Base-by-base conservation (phyloP, 2,329 filamentous ascomycete genomes). In the Escovopsis sp. region DNA sequence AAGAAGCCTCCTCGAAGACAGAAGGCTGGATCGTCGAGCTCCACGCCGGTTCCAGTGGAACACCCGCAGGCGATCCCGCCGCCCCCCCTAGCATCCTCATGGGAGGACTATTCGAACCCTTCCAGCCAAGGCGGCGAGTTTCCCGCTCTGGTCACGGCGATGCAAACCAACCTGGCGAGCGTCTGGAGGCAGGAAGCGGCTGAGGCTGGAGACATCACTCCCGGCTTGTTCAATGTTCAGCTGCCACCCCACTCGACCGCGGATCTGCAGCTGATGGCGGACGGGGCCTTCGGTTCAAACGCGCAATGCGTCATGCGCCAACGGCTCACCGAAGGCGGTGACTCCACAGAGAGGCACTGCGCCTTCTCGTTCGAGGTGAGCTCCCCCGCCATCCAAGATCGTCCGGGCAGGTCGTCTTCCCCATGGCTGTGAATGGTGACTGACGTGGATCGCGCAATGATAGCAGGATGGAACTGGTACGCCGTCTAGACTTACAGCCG, bases 291-390 rank as follows among this genome's bases (percentile, higher is more conserved):
- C 43, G 55, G 55, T 45, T 46, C 72, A 33, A 59, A 53, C 29
- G 61, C 65, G 5, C 63, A 65, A 44, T 72, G 65, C 46, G 51
- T 73, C 40, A 53, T 68, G 10, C 60, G 63, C 37, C 50, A 70
- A 8, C 57, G 61, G 6, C 52, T 54, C 27, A 47, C 49, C 13
- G 51, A 56, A 37, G 53, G 47, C 9, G 49, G 50, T 20, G 51
- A 51, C 16, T 51, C 51, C 15, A 53, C 56, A 15, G 64, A 68
- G 35, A 63, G 62, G 31, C 56, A 70, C 34, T 73, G 67, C 45
- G 53, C 69, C 35, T 73, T 74, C 50, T 53, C 74, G 15, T 76
- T 70, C 48, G 67, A 76, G 60, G 71, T 74, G 51, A 43, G 63
- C 51, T 16, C 15, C 15, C 9, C 33, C 33, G 12, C 20, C 20